Evolutionary conservation across 2,329 filamentous ascomycete species (phyloP).

Genomic region (Arachnomyces sp.): DNA sequence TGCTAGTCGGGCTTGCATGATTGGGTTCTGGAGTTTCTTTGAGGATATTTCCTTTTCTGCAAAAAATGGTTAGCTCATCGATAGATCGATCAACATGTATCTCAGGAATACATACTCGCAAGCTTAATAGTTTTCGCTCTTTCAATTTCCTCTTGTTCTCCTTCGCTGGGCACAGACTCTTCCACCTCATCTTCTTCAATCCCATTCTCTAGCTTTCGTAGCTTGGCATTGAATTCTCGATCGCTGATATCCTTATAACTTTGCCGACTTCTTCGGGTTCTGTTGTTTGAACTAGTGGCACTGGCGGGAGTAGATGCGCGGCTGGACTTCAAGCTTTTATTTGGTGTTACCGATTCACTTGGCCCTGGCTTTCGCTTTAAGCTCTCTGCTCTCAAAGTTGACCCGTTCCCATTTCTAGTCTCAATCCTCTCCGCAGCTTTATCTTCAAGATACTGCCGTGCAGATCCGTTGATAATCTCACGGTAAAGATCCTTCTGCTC

Average conservation of each 20-base stretch:
- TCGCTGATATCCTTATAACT: slow-evolving; percentile 69
- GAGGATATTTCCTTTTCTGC: slow-evolving; percentile 72
- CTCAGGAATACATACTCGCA: slow-evolving; percentile 54
- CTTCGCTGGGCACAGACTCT: slow-evolving; percentile 33
- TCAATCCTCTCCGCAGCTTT: slow-evolving; percentile 45
- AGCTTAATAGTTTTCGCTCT: slow-evolving; percentile 62
- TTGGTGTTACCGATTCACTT: slow-evolving; percentile 41
- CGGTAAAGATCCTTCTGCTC: slow-evolving; percentile 90
- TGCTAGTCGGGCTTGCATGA: slow-evolving; percentile 84
- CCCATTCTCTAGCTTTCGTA: slow-evolving; percentile 36
- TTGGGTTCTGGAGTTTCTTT: slow-evolving; percentile 87
- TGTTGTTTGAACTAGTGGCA: slow-evolving; percentile 37
- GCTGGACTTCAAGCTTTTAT: slow-evolving; percentile 70
- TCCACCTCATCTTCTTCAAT: slow-evolving; percentile 54
- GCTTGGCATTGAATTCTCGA: slow-evolving; percentile 70
- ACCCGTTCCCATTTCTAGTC: slow-evolving; percentile 24
- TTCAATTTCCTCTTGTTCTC: slow-evolving; percentile 55
- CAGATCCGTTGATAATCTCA: slow-evolving; percentile 73
- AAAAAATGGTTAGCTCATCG: slow-evolving; percentile 21
- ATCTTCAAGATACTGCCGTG: slow-evolving; percentile 41
- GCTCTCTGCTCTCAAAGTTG: slow-evolving; percentile 34
- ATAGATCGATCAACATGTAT: not conserved
- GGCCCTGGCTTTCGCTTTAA: slow-evolving; percentile 52
- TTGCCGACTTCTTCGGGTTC: slow-evolving; percentile 46
- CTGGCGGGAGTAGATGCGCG: slow-evolving; percentile 65